These are phyloP conservation scores for Lactarius psammicola DNA, from an alignment of 768 basidiomycete species.

Conservation along the genomic window DNA sequence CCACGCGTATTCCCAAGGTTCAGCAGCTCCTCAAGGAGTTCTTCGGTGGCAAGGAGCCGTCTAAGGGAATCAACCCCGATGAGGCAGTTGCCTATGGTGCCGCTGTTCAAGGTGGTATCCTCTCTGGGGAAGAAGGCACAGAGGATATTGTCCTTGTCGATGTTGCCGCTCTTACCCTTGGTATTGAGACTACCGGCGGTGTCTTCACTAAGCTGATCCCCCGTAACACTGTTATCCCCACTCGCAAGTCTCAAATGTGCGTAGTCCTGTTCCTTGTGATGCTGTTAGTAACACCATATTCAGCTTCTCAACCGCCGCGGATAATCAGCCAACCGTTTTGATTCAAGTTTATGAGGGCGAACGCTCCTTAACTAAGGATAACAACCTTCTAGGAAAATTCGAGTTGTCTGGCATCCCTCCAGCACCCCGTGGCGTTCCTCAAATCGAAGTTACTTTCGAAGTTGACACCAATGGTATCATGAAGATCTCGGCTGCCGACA, in stretches of 20 bases:
- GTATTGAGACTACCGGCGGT: slow-evolving; percentile 98
- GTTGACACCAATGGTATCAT: slow-evolving; percentile 95
- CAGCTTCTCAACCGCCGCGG: slow-evolving; percentile 75
- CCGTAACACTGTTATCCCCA: slow-evolving; percentile 97
- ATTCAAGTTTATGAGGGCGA: slow-evolving; percentile 99
- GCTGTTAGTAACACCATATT: slow-evolving; percentile 31
- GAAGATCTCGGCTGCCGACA: slow-evolving; percentile 90
- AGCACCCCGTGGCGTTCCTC: slow-evolving; percentile 94
- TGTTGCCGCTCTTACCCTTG: slow-evolving; percentile 94
- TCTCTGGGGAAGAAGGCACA: slow-evolving; percentile 90
- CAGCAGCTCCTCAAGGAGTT: slow-evolving; percentile 97
- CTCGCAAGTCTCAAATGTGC: slow-evolving; percentile 91
- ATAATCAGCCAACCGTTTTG: slow-evolving; percentile 92
- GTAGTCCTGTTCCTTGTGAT: slow-evolving; percentile 30
- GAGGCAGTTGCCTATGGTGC: slow-evolving; percentile 99
- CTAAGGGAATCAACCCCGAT: slow-evolving; percentile 98
- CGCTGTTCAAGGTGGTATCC: slow-evolving; percentile 97
- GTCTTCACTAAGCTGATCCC: slow-evolving; percentile 98
- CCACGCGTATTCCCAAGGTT: slow-evolving; percentile 99
- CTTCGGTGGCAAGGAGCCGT: slow-evolving; percentile 92
- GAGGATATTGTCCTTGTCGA: slow-evolving; percentile 93
- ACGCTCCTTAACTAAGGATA: slow-evolving; percentile 96
- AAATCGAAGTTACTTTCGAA: slow-evolving; percentile 96
- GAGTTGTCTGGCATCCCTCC: slow-evolving; percentile 92
- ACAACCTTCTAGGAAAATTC: slow-evolving; percentile 97